phyloP scores from a whole-genome alignment of 2,329 filamentous ascomycete species.

The Colletotrichum tropicale region DNA sequence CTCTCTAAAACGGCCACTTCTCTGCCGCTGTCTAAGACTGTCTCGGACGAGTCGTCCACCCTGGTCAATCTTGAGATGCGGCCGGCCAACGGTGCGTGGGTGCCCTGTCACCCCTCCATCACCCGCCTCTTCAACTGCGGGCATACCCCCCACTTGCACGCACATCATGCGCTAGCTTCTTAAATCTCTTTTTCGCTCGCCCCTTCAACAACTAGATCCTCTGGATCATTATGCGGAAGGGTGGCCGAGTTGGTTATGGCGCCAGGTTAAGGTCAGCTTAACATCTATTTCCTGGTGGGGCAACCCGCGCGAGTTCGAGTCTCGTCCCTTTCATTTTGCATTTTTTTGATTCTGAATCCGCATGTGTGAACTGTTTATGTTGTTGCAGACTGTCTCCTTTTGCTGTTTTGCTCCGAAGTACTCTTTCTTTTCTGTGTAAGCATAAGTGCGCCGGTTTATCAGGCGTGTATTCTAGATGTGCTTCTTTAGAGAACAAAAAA shows the following conservation, averaged over 20 bases:
- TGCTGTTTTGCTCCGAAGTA: not conserved
- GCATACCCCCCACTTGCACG: not conserved
- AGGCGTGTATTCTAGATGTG: not conserved
- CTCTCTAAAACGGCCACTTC: not conserved
- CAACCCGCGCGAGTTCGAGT: slow-evolving; percentile 23
- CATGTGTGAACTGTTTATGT: not conserved
- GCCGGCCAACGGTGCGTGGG: not conserved
- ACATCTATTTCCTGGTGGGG: slow-evolving; percentile 22
- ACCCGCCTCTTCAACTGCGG: not conserved
- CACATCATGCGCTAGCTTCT: not conserved
- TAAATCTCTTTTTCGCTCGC: rapidly evolving
- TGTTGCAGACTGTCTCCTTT: not conserved
- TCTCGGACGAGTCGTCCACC: not conserved
- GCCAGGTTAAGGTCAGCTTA: slow-evolving; percentile 22
- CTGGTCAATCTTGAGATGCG: not conserved
- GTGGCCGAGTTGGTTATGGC: slow-evolving; percentile 23
- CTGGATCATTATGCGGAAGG: not conserved
- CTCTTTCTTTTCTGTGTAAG: not conserved
- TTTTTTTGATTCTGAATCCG: not conserved
- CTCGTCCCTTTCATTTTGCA: slow-evolving; percentile 20
- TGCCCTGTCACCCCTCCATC: not conserved
- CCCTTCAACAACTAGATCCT: not conserved
- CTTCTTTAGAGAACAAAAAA: not conserved
- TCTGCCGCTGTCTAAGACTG: not conserved
- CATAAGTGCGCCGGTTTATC: not conserved